phyloP scores from a whole-genome alignment of 2,329 filamentous ascomycete genomes.

The Lasiodiplodia sp. region DNA sequence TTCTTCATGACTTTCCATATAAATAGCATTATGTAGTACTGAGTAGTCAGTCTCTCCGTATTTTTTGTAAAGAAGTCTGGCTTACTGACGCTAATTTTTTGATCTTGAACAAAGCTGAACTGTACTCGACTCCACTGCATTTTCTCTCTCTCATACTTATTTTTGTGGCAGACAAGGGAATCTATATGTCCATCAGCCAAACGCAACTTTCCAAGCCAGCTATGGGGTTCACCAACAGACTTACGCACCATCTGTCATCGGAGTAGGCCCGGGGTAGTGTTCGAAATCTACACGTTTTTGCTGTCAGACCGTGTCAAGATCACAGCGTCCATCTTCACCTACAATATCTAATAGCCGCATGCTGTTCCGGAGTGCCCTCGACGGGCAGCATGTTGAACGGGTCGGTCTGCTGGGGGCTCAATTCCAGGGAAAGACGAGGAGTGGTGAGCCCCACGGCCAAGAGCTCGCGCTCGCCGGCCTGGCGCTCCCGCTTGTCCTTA shows the following conservation, averaged over 20 bases:
- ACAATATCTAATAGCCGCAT: conserved; percentile 3
- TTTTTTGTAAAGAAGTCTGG: background rate
- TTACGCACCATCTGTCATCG: conserved; percentile 4
- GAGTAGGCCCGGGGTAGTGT: conserved; percentile 6
- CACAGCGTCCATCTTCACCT: background rate
- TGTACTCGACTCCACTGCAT: conserved; percentile 11
- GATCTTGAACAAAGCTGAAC: conserved; percentile 1
- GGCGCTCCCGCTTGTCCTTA: background rate
- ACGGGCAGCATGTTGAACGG: conserved; percentile 15
- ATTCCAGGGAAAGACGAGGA: background rate
- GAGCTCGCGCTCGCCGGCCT: background rate
- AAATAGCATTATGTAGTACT: conserved; percentile 8
- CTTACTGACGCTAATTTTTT: background rate
- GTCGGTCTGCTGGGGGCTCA: background rate
- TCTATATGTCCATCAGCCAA: background rate
- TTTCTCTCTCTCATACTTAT: background rate
- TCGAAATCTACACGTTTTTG: conserved; percentile 1
- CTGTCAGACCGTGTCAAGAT: background rate
- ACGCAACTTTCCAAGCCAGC: background rate
- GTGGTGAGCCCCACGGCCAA: background rate
- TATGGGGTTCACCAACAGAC: no score
- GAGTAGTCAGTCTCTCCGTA: background rate
- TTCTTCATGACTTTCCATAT: conserved; percentile 12
- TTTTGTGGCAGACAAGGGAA: background rate
- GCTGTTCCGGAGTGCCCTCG: background rate